Conservation (phyloP, 352 stramenopile genomes). For the Phytophthora pini region DNA sequence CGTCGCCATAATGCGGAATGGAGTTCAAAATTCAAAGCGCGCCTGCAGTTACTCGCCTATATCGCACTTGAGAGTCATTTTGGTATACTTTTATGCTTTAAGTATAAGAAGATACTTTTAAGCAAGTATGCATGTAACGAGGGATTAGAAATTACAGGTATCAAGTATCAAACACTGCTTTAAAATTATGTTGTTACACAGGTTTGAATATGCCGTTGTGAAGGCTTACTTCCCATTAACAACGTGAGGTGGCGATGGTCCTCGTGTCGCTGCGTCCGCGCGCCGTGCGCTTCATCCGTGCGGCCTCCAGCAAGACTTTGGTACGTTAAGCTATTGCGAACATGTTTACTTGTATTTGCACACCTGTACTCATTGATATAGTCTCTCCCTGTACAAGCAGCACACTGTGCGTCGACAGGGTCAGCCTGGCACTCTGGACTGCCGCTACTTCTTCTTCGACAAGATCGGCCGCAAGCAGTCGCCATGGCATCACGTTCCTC, state of each 20-base stretch:
- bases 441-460: conserved; percentile 88
- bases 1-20: conserved; percentile 35
- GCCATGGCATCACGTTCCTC: conserved; percentile 93
- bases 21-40: conserved; percentile 34
- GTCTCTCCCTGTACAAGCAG: conserved; percentile 30
- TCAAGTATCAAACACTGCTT: neutral
- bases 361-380: neutral
- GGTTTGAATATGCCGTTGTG: conserved; percentile 5
- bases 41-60: neutral
- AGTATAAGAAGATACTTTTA: too few species aligned
- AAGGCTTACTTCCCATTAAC: conserved; percentile 1
- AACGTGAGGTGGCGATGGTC: conserved; percentile 16
- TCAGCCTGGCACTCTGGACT: conserved; percentile 69
- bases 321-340: conserved; percentile 2
- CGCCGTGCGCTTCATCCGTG: conserved; percentile 17
- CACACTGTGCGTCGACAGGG: conserved; percentile 74
- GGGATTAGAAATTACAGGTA: neutral
- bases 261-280: conserved; percentile 16
- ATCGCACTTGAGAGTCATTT: conserved; percentile 3
- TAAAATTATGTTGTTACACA: conserved; percentile 5
- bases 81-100: neutral
- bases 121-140: too few species aligned
- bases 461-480: conserved; percentile 79
- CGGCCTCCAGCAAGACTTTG: conserved; percentile 20
- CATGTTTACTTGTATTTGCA: neutral